Conservation (phyloP, 495 filamentous ascomycete genomes). For the Talaromyces stipitatus region DNA sequence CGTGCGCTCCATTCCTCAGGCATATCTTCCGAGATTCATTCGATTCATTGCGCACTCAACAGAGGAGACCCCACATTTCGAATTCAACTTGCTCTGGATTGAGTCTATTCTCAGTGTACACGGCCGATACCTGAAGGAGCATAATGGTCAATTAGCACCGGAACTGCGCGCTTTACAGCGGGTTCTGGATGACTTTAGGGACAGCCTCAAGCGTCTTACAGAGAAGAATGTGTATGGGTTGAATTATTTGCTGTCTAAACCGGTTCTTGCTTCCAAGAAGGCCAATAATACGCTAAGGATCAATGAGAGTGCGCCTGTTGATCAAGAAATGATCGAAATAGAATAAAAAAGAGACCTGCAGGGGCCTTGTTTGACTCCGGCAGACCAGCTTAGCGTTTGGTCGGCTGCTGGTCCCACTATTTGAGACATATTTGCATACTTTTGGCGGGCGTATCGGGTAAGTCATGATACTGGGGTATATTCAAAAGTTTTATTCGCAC, state of each 20-base stretch:
- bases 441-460: constrained; percentile 7
- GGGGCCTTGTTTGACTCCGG: constrained; percentile 33
- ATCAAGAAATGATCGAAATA: constrained; percentile 27
- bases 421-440: constrained; percentile 1
- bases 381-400: constrained; percentile 27
- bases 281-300: constrained; percentile 18
- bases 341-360: constrained; percentile 23
- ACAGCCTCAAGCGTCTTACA: constrained; percentile 63
- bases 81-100: constrained; percentile 91
- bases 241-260: constrained; percentile 62
- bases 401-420: not conserved
- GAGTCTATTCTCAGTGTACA: constrained; percentile 75
- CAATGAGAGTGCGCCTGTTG: constrained; percentile 18
- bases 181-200: constrained; percentile 67
- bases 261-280: constrained; percentile 30
- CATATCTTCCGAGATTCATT: constrained; percentile 78
- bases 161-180: constrained; percentile 75
- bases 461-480: constrained; percentile 1
- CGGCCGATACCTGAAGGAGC: constrained; percentile 74
- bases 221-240: constrained; percentile 83
- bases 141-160: constrained; percentile 63
- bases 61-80: constrained; percentile 86
- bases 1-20: constrained; percentile 67
- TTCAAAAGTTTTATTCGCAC: constrained; percentile 13
- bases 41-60: constrained; percentile 78